phyloP scores from a whole-genome alignment of 2,329 filamentous ascomycete genomes.

The Verticillium klebahnii region DNA sequence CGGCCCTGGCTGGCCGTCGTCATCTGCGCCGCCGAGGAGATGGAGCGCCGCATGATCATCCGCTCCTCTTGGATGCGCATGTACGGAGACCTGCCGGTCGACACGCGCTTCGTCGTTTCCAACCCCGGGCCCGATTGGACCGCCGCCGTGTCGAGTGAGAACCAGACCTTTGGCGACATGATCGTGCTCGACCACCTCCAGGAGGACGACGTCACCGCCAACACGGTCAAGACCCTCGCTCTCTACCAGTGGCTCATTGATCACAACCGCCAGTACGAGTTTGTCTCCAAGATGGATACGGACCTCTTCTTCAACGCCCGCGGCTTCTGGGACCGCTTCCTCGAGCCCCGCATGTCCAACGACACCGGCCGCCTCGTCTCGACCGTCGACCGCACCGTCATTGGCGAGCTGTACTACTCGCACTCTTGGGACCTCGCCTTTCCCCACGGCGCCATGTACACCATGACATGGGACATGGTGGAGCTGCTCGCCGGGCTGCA shows the following conservation, averaged over 20 bases:
- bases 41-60: constrained; percentile 23
- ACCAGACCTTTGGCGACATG: constrained; percentile 26
- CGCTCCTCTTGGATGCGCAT: constrained; percentile 26
- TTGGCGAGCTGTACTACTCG: constrained; percentile 23
- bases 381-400: constrained; percentile 18
- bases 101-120: constrained; percentile 23
- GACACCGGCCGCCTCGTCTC: background rate
- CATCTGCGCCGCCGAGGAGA: constrained; percentile 21
- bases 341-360: constrained; percentile 15
- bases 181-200: constrained; percentile 26
- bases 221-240: constrained; percentile 28
- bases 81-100: constrained; percentile 22
- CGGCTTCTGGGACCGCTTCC: constrained; percentile 23
- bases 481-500: constrained; percentile 21
- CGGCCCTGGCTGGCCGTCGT: constrained; percentile 23
- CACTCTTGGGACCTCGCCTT: constrained; percentile 18
- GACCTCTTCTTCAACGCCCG: constrained; percentile 26
- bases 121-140: constrained; percentile 23
- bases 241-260: constrained; percentile 24
- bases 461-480: constrained; percentile 26
- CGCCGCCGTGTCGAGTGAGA: constrained; percentile 20
- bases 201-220: constrained; percentile 24
- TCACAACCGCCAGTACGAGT: constrained; percentile 18
- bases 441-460: constrained; percentile 28
- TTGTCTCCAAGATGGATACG: constrained; percentile 26